A percentile compares a stretch with the other conserved stretches of the same genome.
phyloP scores from a whole-genome alignment of 768 basidiomycete species.

The Kwoniella europaea region DNA sequence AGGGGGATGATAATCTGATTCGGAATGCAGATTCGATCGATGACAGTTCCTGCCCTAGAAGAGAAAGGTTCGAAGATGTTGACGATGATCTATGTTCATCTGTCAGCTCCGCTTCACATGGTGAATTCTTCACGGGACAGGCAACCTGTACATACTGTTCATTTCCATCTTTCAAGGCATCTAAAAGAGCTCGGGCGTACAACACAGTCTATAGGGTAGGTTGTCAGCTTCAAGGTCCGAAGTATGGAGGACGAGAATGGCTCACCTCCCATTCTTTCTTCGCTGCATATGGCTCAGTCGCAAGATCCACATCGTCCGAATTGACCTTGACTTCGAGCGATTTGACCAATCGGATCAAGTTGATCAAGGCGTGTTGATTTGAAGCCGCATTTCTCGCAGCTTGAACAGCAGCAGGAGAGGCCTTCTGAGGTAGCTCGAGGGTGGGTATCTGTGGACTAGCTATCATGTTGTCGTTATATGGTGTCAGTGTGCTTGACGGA shows the following conservation, averaged over 20 bases:
- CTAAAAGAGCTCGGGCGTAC: slow-evolving; percentile 39
- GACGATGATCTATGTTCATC: slow-evolving; percentile 18
- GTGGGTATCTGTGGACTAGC: not conserved
- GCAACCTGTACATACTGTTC: slow-evolving; percentile 21
- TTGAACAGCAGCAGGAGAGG: slow-evolving; percentile 22
- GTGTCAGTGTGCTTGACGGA: not conserved
- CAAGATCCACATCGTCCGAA: slow-evolving; percentile 29
- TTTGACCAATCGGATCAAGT: slow-evolving; percentile 43
- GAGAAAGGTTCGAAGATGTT: slow-evolving; percentile 2
- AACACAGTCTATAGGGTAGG: slow-evolving; percentile 22
- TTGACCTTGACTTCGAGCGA: slow-evolving; percentile 33
- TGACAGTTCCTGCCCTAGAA: slow-evolving; percentile 4
- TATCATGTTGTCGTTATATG: not conserved
- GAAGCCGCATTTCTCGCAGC: slow-evolving; percentile 38
- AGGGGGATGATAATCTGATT: slow-evolving; percentile 9
- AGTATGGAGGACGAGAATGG: not conserved
- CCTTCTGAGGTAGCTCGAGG: not conserved
- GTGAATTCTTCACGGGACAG: not conserved
- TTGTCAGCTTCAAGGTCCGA: slow-evolving; percentile 5
- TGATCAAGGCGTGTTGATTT: slow-evolving; percentile 48
- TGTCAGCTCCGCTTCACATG: not conserved
- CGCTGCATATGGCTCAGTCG: slow-evolving; percentile 9
- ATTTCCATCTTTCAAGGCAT: slow-evolving; percentile 27
- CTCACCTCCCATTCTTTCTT: slow-evolving; percentile 46
- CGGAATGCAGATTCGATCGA: slow-evolving; percentile 11